These are phyloP conservation scores for Claviceps sp. DNA, from an alignment of 2,329 filamentous ascomycete genomes.

Conservation along the genomic window DNA sequence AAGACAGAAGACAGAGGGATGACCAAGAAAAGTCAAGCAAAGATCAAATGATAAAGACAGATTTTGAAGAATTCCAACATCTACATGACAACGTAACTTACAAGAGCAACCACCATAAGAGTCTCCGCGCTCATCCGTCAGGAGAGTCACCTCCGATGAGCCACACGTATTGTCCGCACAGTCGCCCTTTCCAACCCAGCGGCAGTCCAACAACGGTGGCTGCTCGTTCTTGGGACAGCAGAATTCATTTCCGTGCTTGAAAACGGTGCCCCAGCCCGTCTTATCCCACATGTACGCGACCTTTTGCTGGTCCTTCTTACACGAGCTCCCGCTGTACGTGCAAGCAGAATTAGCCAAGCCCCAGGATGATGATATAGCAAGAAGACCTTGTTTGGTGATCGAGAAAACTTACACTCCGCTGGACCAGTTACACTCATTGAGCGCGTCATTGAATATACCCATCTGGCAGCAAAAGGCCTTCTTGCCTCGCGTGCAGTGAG, in stretches of 20 bases:
- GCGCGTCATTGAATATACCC: not conserved
- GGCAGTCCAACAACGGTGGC: not conserved
- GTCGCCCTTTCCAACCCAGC: not conserved
- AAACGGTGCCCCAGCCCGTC: not conserved
- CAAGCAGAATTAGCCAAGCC: not conserved
- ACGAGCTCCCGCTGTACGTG: not conserved
- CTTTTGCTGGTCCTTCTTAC: not conserved
- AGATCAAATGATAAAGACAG: too few relatives aligned
- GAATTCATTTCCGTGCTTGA: not conserved
- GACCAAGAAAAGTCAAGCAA: too few relatives aligned
- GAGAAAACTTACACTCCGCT: not conserved
- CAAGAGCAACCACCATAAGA: not conserved
- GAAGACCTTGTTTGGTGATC: too few relatives aligned
- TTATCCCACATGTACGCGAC: not conserved
- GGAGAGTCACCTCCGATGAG: not conserved
- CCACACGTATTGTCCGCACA: constrained; percentile 1
- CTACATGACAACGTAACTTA: not conserved
- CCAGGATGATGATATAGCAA: too few relatives aligned
- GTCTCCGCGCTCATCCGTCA: not conserved
- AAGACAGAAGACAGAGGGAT: not conserved
- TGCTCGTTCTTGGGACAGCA: not conserved
- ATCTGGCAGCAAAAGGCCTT: constrained; percentile 8
- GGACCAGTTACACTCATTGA: not conserved
- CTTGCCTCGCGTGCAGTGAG: constrained; percentile 3
- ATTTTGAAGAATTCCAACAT: too few relatives aligned